Evolutionary conservation across 495 filamentous ascomycete species (phyloP).

Genomic region (Lasiosphaeria ovina): DNA sequence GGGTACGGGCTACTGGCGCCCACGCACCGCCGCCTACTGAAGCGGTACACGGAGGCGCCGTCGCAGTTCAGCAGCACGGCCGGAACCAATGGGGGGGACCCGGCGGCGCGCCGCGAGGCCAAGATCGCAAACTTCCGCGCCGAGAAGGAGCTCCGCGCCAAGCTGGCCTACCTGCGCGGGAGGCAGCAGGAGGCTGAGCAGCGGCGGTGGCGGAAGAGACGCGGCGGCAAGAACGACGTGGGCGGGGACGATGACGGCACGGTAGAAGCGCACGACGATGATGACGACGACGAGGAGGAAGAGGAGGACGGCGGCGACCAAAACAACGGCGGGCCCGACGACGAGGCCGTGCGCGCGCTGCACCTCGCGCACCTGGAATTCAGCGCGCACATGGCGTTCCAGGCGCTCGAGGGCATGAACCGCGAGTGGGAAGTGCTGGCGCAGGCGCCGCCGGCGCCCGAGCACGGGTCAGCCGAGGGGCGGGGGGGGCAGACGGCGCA

Average conservation of each 20-base stretch:
- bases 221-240: too few relatives aligned
- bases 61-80: constrained; percentile 68
- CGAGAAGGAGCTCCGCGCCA: constrained; percentile 83
- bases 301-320: constrained; percentile 62
- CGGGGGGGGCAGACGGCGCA: constrained; percentile 15
- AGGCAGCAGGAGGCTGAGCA: constrained; percentile 42
- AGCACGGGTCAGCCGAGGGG: constrained; percentile 8
- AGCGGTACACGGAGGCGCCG: constrained; percentile 64
- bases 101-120: constrained; percentile 66
- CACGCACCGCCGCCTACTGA: constrained; percentile 67
- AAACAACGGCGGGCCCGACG: constrained; percentile 57
- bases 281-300: constrained; percentile 24
- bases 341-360: constrained; percentile 72
- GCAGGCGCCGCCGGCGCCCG: constrained; percentile 58
- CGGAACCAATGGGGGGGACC: constrained; percentile 58
- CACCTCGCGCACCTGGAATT: constrained; percentile 73
- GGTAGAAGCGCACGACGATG: constrained; percentile 1
- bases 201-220: too few relatives aligned
- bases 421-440: constrained; percentile 81
- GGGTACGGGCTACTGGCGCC: constrained; percentile 70
- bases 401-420: constrained; percentile 76
- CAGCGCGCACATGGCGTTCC: constrained; percentile 75
- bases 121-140: constrained; percentile 84
- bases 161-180: constrained; percentile 58
- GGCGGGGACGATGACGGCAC: too few relatives aligned